These are phyloP conservation scores for Paramecium primaurelia DNA, from an alignment of 73 alveolate species.

Conservation along the genomic window DNA sequence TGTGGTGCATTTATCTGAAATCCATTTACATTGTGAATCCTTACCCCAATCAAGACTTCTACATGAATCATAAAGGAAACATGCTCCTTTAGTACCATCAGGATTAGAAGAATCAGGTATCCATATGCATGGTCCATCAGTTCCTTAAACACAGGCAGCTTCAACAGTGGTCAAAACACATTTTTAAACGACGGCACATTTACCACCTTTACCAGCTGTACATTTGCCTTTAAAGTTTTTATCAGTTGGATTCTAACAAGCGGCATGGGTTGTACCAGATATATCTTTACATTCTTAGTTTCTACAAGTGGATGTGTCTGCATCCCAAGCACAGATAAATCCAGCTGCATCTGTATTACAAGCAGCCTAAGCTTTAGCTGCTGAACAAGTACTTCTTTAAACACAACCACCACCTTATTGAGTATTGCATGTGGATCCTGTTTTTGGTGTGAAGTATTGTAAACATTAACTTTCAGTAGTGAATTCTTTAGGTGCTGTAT, in stretches of 20 bases:
- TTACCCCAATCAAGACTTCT: not conserved
- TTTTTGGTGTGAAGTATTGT: not conserved
- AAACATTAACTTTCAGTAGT: not conserved
- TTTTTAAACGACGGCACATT: not conserved
- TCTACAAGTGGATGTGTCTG: not conserved
- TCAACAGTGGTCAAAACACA: not conserved
- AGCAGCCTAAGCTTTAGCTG: not conserved
- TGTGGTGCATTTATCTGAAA: not conserved
- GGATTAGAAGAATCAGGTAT: not conserved
- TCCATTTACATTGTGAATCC: not conserved
- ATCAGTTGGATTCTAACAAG: not conserved
- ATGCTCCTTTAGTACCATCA: not conserved
- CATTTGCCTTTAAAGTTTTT: not conserved
- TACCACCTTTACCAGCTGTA: not conserved
- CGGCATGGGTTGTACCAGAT: not conserved
- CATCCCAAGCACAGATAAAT: not conserved
- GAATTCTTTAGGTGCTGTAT: not conserved
- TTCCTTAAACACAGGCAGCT: constrained; percentile 11
- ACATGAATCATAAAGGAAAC: not conserved
- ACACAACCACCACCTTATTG: constrained; percentile 25
- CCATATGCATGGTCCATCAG: constrained; percentile 33
- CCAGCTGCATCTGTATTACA: not conserved
- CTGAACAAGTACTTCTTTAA: not conserved
- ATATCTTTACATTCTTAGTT: not conserved
- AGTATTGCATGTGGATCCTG: not conserved